A percentile compares a stretch with the other conserved stretches of the same genome.
These are phyloP conservation scores for Wallacemonas rigidus DNA, from an alignment of 208 protist species.

Conservation along the genomic window DNA sequence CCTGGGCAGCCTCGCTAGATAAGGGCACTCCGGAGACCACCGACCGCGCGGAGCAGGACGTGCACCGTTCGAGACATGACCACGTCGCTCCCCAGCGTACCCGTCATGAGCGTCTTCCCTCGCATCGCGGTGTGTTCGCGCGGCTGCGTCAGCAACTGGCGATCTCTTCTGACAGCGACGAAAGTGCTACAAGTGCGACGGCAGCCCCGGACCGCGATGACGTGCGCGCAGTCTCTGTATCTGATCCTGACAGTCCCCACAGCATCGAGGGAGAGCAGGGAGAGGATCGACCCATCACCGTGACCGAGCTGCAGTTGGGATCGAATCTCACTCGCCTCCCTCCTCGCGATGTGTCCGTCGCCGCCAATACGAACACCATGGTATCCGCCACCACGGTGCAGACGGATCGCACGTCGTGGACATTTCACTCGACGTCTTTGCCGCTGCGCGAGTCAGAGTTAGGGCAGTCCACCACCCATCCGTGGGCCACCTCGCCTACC, in stretches of 20 bases:
- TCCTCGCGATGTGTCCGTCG: too few species aligned
- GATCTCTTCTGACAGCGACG: conserved; percentile 10
- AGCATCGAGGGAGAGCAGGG: neutral
- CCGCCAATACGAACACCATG: too few species aligned
- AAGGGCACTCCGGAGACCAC: neutral
- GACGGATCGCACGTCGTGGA: conserved; percentile 35
- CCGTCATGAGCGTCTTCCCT: neutral
- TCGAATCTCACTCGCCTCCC: neutral
- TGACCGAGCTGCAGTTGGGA: conserved; percentile 9
- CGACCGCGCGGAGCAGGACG: neutral
- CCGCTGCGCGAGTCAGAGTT: neutral
- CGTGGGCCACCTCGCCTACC: conserved; percentile 1
- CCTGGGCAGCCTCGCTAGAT: conserved; percentile 2
- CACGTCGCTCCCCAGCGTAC: too few species aligned
- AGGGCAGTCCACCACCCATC: conserved; percentile 12
- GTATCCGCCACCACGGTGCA: too few species aligned
- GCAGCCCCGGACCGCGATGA: neutral
- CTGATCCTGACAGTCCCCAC: too few species aligned
- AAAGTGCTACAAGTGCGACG: neutral
- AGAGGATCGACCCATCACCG: neutral
- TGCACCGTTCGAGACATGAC: too few species aligned
- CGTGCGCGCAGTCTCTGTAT: too few species aligned
- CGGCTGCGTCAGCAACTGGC: conserved; percentile 8
- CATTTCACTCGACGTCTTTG: conserved; percentile 35
- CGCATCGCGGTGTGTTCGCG: conserved; percentile 11